These are phyloP conservation scores for Ophiocordyceps australis DNA, from an alignment of 2,329 filamentous ascomycete genomes.

Conservation along the genomic window DNA sequence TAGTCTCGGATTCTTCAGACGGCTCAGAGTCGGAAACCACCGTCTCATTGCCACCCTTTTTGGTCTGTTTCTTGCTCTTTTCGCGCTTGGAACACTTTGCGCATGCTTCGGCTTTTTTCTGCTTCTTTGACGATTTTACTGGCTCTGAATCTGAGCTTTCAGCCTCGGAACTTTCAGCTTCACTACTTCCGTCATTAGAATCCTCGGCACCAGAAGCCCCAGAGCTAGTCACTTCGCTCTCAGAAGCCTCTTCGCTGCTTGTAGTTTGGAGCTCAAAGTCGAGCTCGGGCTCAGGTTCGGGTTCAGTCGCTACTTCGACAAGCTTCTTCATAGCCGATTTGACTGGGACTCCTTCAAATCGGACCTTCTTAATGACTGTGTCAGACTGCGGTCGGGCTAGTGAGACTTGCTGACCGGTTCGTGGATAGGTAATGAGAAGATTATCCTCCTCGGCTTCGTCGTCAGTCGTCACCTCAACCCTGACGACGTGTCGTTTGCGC, in stretches of 20 bases:
- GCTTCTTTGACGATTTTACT: conserved; percentile 2
- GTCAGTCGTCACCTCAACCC: conserved; percentile 27
- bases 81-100: conserved; percentile 6
- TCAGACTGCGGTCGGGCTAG: conserved; percentile 1
- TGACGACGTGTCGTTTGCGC: conserved; percentile 14
- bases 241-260: no score
- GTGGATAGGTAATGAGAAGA: conserved; percentile 28
- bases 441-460: conserved; percentile 31
- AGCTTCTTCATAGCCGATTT: conserved; percentile 20
- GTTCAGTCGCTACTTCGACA: no score
- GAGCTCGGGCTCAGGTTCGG: no score
- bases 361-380: conserved; percentile 20
- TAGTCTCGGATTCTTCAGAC: neutral
- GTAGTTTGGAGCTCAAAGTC: no score
- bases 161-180: conserved; percentile 4
- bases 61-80: conserved; percentile 2
- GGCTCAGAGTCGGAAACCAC: neutral
- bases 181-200: no score
- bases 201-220: no score
- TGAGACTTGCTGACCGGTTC: conserved; percentile 11
- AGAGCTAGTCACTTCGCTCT: no score
- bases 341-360: conserved; percentile 15
- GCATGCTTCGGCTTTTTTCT: no score
- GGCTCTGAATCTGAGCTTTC: conserved; percentile 5
- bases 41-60: conserved; percentile 2